Conservation (phyloP, 2,329 filamentous ascomycete species). For the Sporothrix variecibatus region DNA sequence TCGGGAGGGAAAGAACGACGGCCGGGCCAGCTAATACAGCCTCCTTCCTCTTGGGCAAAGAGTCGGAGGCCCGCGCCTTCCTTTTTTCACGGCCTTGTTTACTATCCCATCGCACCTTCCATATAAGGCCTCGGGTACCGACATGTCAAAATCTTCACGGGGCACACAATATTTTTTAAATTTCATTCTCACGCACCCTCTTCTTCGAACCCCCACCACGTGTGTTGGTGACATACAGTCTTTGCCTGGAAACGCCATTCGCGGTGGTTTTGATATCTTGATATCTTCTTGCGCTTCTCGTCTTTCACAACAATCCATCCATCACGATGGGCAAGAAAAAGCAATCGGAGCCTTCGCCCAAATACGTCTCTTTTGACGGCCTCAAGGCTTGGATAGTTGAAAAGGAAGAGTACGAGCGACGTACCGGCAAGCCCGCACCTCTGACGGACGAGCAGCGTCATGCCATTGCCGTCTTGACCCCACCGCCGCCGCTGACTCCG, state of each 20-base stretch:
- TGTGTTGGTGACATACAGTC: background rate
- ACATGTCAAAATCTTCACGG: background rate
- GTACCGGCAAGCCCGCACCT: conserved; percentile 39
- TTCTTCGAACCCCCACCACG: background rate
- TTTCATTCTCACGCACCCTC: background rate
- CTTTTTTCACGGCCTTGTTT: background rate
- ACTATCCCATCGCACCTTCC: background rate
- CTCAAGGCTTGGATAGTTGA: conserved; percentile 45
- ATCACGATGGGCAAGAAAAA: background rate
- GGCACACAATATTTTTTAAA: background rate
- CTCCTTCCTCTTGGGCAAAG: background rate
- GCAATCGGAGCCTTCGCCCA: background rate
- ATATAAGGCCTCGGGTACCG: background rate
- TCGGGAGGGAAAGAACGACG: background rate
- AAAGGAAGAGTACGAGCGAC: conserved; percentile 43
- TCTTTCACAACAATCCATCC: background rate
- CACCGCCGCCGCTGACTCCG: background rate
- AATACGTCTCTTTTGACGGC: conserved; percentile 1
- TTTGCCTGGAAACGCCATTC: too few species aligned
- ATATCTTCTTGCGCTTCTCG: too few species aligned
- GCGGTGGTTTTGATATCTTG: background rate
- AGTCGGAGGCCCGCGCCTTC: background rate
- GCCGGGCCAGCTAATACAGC: background rate
- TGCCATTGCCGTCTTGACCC: conserved; percentile 45
- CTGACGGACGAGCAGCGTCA: conserved; percentile 43